Percentiles rank a stretch among this genome's conserved stretches.
These are phyloP conservation scores for Colletotrichum eremochloae DNA, from an alignment of 2,329 filamentous ascomycete genomes.

Conservation along the genomic window DNA sequence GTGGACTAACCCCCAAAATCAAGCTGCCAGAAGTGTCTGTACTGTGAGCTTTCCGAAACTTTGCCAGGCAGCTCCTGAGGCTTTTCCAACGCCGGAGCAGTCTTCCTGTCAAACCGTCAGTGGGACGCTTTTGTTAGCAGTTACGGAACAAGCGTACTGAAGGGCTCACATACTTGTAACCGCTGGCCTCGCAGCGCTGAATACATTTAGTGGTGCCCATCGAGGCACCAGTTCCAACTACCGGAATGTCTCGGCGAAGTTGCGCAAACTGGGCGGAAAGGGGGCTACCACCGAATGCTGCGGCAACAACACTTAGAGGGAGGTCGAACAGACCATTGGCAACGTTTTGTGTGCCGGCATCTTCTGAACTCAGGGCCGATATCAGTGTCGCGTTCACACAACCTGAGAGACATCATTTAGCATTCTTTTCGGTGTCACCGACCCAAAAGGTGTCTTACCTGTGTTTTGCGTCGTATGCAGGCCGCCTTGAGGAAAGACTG, in stretches of 20 bases:
- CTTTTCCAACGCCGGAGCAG: neutral
- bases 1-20: slow-evolving; percentile 4
- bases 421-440: no score
- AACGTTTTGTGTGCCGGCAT: slow-evolving; percentile 63
- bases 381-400: slow-evolving; percentile 64
- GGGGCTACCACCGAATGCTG: slow-evolving; percentile 54
- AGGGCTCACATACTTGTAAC: slow-evolving; percentile 13
- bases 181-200: slow-evolving; percentile 30
- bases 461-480: slow-evolving; percentile 65
- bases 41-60: neutral
- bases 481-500: slow-evolving; percentile 62
- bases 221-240: slow-evolving; percentile 43
- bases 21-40: slow-evolving; percentile 5
- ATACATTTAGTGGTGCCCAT: slow-evolving; percentile 40
- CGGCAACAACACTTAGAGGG: slow-evolving; percentile 56
- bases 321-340: slow-evolving; percentile 58
- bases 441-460: slow-evolving; percentile 49
- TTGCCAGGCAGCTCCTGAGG: neutral
- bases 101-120: neutral
- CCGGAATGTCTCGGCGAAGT: slow-evolving; percentile 39
- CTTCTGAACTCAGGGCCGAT: slow-evolving; percentile 62
- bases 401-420: slow-evolving; percentile 47
- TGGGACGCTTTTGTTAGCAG: no score
- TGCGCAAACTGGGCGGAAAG: slow-evolving; percentile 45
- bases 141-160: neutral